Base-by-base conservation (phyloP, 257 asterid species). In the Solanum medicagineum region DNA sequence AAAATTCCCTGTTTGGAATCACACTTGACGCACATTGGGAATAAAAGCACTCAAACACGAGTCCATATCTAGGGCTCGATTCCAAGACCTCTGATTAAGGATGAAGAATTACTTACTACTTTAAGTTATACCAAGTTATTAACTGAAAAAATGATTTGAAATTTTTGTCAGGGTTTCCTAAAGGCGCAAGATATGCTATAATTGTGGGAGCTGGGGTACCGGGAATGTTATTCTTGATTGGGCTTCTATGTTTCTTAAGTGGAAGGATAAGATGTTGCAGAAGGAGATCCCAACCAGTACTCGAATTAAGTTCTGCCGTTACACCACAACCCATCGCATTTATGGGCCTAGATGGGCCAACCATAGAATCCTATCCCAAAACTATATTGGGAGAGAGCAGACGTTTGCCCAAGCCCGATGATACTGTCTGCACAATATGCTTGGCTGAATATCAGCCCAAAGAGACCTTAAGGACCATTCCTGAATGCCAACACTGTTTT, bases 331-430 rank as follows among this genome's bases (percentile, higher is more conserved):
- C 89, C 45, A 75, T 22, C 49, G 1, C 36, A 2, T 2, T 73
- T 4, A 20, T 77, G 0, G 95, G 93, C 57, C 88, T 91, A 6
- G 94, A 92, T 66, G 87, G 63, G 17, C 87, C 88, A 3, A 88
- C 88, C 2, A 92, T 92, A 3, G 92, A 89, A 84, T 90, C 95
- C 0, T 92, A 89, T 84, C 94, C 94, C 0, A 92, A 89, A 88
- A 91, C 86, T 5, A 47, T 86, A 81, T 85, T 92, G 5, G 94
- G 93, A 17, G 90, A 91, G 87, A 92, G 94, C 80, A 20, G 89
- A 4, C 91, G 95, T 57, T 74, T 92, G 84, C 90, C 93, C 17
- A 90, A 84, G 26, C 94, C 92, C 1, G 87, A 89, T 8, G 86
- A 90, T 86, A 87, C 6, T 85, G 49, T 83, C n/a, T 92, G 94